These are phyloP conservation scores for Albifimbria verrucaria DNA, from an alignment of 2,329 filamentous ascomycete genomes.

Conservation along the genomic window DNA sequence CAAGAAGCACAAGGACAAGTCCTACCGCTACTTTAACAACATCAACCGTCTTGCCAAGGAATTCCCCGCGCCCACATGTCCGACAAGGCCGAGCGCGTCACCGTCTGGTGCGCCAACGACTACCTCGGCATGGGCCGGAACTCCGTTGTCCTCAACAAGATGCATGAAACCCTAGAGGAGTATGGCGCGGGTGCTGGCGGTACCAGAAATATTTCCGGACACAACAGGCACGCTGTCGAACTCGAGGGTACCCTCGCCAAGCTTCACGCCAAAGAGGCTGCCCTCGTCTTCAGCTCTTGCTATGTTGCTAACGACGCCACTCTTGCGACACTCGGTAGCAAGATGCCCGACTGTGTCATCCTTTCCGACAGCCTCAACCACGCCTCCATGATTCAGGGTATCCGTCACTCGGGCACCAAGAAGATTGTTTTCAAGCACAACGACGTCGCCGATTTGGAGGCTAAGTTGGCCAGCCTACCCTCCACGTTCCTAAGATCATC, in stretches of 20 bases:
- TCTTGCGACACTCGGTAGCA: constrained; percentile 92
- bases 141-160: constrained; percentile 76
- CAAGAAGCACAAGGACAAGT: constrained; percentile 99
- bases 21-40: constrained; percentile 99
- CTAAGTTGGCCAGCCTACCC: constrained; percentile 86
- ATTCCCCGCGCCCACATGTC: constrained; percentile 90
- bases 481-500: constrained; percentile 91
- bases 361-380: constrained; percentile 97
- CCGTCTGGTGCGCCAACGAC: constrained; percentile 99
- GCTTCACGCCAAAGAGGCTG: constrained; percentile 86
- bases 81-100: constrained; percentile 77
- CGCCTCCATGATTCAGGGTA: constrained; percentile 98
- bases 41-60: constrained; percentile 97
- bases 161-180: constrained; percentile 92
- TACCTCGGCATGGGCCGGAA: constrained; percentile 98
- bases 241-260: constrained; percentile 81
- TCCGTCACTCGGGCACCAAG: constrained; percentile 92
- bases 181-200: constrained; percentile 95
- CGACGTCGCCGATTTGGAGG: constrained; percentile 87
- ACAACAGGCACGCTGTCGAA: constrained; percentile 89
- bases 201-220: constrained; percentile 95
- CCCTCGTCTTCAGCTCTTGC: constrained; percentile 94
- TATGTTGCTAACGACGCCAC: constrained; percentile 98
- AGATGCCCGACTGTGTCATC: constrained; percentile 93
- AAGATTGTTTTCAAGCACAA: constrained; percentile 99